Evolutionary conservation across 345 rosid genomes (phyloP).

Genomic region (Diplotaxis tenuifolia): DNA sequence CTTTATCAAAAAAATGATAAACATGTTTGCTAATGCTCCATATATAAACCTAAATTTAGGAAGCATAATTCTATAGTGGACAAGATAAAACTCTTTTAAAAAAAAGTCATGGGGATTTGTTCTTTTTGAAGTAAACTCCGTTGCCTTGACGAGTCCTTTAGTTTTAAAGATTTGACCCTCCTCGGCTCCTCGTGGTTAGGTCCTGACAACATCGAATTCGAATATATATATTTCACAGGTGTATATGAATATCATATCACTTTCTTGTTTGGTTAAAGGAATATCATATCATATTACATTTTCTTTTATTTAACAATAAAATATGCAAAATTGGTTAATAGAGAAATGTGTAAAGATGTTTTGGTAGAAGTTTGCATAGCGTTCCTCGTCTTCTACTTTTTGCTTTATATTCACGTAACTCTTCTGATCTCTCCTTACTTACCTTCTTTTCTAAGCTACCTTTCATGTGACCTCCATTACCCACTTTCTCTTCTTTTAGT

Average conservation of each 20-base stretch:
- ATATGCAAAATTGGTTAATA: background rate
- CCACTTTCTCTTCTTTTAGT: conserved; percentile 10
- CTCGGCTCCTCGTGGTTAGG: conserved; percentile 20
- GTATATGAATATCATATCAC: background rate
- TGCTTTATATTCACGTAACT: conserved; percentile 33
- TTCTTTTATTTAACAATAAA: background rate
- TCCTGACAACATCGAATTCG: conserved; percentile 9
- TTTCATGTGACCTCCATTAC: conserved; percentile 36
- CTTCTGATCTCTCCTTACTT: conserved; percentile 15
- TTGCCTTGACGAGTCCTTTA: conserved; percentile 20
- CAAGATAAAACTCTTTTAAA: background rate
- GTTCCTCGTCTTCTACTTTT: conserved; percentile 26
- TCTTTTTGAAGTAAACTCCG: conserved; percentile 7
- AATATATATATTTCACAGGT: background rate
- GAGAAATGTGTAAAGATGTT: conserved; percentile 26
- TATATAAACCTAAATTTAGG: background rate
- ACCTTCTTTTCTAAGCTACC: conserved; percentile 35
- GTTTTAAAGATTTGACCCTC: background rate
- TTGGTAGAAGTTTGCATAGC: conserved; percentile 13
- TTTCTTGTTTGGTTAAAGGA: background rate
- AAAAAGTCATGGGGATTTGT: conserved; percentile 10
- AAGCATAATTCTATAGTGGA: background rate
- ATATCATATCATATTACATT: background rate
- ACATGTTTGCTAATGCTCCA: background rate
- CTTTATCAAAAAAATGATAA: background rate